Evolutionary conservation across 2,329 filamentous ascomycete genomes (phyloP).

Genomic region (Pestalotiopsis sp.): DNA sequence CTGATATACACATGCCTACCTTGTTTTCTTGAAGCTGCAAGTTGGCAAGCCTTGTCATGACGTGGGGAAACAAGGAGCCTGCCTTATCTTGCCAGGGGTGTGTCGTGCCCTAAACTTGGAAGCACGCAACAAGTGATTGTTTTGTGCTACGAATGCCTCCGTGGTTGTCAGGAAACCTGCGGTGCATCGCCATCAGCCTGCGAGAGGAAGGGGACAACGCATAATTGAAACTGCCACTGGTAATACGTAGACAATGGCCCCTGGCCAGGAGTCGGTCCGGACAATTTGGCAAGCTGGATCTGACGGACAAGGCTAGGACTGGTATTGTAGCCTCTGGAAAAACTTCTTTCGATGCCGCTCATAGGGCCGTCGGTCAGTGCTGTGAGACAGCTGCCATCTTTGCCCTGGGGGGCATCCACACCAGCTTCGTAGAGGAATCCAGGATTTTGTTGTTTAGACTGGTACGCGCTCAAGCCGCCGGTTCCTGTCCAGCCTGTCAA

Average conservation of each 20-base stretch:
- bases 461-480: neutral
- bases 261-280: neutral
- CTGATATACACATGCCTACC: conserved; percentile 8
- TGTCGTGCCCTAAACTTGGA: neutral
- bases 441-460: neutral
- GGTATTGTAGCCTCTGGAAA: neutral
- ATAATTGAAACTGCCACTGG: neutral
- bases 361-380: neutral
- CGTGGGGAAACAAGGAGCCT: conserved; percentile 1
- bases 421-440: neutral
- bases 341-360: neutral
- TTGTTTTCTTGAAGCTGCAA: conserved; percentile 2
- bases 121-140: neutral
- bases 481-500: neutral
- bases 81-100: neutral
- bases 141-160: neutral
- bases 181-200: neutral
- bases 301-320: neutral
- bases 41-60: neutral
- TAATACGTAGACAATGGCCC: neutral
- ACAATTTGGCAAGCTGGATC: neutral
- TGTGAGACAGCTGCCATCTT: neutral
- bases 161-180: neutral
- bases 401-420: neutral
- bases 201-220: neutral